Evolutionary conservation across 768 basidiomycete species (phyloP), one percentile per base, ranked within the genome.

Genomic region (Tephrocybe sp.): DNA sequence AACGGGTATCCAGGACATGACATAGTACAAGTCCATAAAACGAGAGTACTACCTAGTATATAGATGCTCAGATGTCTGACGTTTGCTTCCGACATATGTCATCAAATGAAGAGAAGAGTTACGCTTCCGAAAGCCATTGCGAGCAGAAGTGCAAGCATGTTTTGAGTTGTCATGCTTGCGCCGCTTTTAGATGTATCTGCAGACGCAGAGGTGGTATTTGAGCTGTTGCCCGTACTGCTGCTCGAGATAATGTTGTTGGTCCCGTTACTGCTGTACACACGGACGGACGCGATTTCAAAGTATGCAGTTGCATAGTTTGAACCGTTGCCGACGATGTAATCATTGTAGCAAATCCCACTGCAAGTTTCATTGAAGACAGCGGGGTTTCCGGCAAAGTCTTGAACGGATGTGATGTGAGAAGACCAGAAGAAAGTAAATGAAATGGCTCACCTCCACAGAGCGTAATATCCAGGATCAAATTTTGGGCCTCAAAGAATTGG

Each of bases 401-500:
- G 2, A 34, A 23, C 32, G 16, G 19, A 22, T 45, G 11, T 17
- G 20, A 22, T 22, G 45, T 22, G 45, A 55, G 53, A 59, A 53
- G 8, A 23, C 59, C 26, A 3, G 3, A 32, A 45, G 16, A 41
- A 8, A 19, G 14, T 19, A 23, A 17, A 44, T 16, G 57, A 53
- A 34, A 39, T 35, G 8, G 62, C 67, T 41, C 42, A 74, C 75
- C 79, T 62, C 84, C 84, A 47, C 85, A 87, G 5, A 86, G 75
- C 1, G 87, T 87, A 51, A 89, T 89, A 60, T 87, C 83, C 49
- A 90, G 80, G 14, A 89, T 82, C 38, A 90, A 72, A 51, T 79
- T 73, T 60, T 89, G 87, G 0, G 82, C 71, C 45, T 75, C 68
- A 63, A 87, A 86, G 66, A 74, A 85, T 16, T 68, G 57, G 45